Evolutionary conservation across 2,329 filamentous ascomycete species (phyloP).

Genomic region (Fusarium haematococcum): DNA sequence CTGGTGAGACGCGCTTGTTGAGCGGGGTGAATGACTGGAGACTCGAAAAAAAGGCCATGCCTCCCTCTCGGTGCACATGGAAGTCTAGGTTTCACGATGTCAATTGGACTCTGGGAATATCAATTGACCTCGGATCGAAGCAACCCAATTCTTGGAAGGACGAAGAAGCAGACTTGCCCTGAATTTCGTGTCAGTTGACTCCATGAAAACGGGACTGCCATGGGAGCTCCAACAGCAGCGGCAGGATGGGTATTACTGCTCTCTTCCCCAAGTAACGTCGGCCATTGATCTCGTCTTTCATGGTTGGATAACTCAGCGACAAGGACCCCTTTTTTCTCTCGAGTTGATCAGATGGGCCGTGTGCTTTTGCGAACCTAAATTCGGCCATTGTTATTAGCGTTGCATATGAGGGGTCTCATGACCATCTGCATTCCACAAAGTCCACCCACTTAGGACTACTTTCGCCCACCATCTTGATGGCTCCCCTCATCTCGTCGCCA

Average conservation of each 20-base stretch:
- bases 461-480: constrained; percentile 36
- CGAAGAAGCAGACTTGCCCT: background rate
- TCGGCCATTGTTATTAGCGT: constrained; percentile 45
- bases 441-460: constrained; percentile 37
- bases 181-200: constrained; percentile 22
- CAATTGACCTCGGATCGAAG: constrained; percentile 15
- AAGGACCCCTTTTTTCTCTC: constrained; percentile 36
- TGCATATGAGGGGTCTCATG: constrained; percentile 46
- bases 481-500: constrained; percentile 31
- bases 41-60: background rate
- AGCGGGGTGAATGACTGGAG: constrained; percentile 21
- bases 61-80: background rate
- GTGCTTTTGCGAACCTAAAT: constrained; percentile 45
- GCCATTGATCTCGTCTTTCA: background rate
- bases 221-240: constrained; percentile 22
- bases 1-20: constrained; percentile 25
- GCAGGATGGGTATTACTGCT: background rate
- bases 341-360: constrained; percentile 43
- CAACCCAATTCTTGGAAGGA: background rate
- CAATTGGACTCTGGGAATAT: constrained; percentile 21
- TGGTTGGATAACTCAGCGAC: constrained; percentile 37
- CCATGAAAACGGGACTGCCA: constrained; percentile 14
- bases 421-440: constrained; percentile 45
- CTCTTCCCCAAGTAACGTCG: background rate
- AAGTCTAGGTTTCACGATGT: background rate